Percentiles rank a stretch among this genome's conserved stretches.
phyloP scores from a whole-genome alignment of 1,139 yeast genomes.

The Lodderomyces elongisporus region DNA sequence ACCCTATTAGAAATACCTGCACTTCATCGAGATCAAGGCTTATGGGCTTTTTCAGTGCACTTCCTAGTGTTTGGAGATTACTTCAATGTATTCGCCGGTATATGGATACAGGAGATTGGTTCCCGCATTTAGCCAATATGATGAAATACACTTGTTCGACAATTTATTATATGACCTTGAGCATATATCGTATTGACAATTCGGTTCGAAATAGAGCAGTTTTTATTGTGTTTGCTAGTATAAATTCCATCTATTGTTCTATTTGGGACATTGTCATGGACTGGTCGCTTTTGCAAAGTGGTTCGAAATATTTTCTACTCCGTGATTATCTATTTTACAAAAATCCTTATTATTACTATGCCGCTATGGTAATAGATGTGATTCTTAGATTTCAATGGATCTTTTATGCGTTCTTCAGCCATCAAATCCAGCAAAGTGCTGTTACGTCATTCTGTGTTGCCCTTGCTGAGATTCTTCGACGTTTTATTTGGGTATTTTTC shows the following conservation, averaged over 20 bases:
- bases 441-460: slow-evolving; percentile 84
- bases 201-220: slow-evolving; percentile 41
- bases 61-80: slow-evolving; percentile 89
- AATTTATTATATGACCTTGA: slow-evolving; percentile 66
- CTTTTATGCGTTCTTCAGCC: slow-evolving; percentile 68
- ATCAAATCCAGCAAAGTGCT: slow-evolving; percentile 83
- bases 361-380: slow-evolving; percentile 69
- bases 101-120: slow-evolving; percentile 90
- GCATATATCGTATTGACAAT: slow-evolving; percentile 69
- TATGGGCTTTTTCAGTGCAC: slow-evolving; percentile 76
- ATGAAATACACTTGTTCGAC: slow-evolving; percentile 65
- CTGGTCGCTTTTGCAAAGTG: slow-evolving; percentile 79
- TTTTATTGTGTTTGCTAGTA: slow-evolving; percentile 67
- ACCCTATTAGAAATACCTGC: slow-evolving; percentile 44
- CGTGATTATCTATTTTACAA: slow-evolving; percentile 69
- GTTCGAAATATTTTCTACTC: slow-evolving; percentile 53
- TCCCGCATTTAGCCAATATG: slow-evolving; percentile 95
- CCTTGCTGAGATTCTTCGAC: slow-evolving; percentile 69
- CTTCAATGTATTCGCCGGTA: slow-evolving; percentile 89
- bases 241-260: slow-evolving; percentile 66
- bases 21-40: slow-evolving; percentile 72
- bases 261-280: slow-evolving; percentile 94
- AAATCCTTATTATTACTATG: slow-evolving; percentile 58
- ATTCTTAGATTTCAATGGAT: slow-evolving; percentile 86
- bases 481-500: slow-evolving; percentile 85